phyloP scores from a whole-genome alignment of 306 rosid species.

The Malus orientalis region DNA sequence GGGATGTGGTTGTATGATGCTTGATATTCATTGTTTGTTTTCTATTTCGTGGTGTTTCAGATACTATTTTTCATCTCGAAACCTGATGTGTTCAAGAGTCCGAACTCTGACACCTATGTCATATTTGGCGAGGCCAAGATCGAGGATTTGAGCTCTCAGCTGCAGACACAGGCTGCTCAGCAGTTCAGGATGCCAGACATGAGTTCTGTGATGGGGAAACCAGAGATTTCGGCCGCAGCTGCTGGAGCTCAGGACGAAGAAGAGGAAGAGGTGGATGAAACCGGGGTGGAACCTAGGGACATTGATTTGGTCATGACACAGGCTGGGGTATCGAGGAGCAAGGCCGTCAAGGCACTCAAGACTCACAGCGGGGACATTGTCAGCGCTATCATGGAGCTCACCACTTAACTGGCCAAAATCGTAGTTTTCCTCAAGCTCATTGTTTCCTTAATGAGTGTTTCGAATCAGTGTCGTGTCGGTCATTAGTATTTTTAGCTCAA shows the following conservation, averaged over 20 bases:
- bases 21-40: neutral
- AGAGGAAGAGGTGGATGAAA: conserved; percentile 67
- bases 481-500: conserved; percentile 18
- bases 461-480: conserved; percentile 1
- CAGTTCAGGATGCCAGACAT: conserved; percentile 85
- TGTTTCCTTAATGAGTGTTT: conserved; percentile 8
- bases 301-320: conserved; percentile 91
- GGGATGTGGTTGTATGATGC: neutral
- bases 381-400: conserved; percentile 88
- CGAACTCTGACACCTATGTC: conserved; percentile 73
- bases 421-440: neutral
- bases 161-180: conserved; percentile 87
- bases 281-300: conserved; percentile 69
- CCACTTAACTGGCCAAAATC: conserved; percentile 27
- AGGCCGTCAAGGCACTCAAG: conserved; percentile 92
- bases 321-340: conserved; percentile 77
- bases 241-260: conserved; percentile 51
- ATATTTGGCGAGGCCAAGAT: conserved; percentile 89
- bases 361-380: conserved; percentile 74
- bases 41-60: conserved; percentile 28
- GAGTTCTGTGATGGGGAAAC: conserved; percentile 51
- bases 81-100: conserved; percentile 92
- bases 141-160: conserved; percentile 81
- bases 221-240: conserved; percentile 43
- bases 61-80: conserved; percentile 77